Percentiles rank a stretch among this genome's conserved stretches.
phyloP scores from a whole-genome alignment of 495 filamentous ascomycete species.

The Amniculicola lignicola region DNA sequence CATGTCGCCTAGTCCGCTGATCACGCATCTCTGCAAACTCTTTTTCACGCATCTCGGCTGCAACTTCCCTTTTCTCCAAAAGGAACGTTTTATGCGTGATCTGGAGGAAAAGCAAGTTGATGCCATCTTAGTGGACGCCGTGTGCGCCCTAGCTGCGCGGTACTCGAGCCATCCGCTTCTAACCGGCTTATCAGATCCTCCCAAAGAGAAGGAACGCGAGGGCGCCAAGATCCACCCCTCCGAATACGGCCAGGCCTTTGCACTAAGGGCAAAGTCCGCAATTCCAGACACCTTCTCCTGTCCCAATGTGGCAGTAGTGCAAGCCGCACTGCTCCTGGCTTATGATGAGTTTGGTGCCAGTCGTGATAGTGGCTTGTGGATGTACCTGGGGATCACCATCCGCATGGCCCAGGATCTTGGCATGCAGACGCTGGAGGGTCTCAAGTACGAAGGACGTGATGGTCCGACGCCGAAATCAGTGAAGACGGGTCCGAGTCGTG shows the following conservation, averaged over 20 bases:
- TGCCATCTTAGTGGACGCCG: constrained; percentile 79
- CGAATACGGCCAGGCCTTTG: constrained; percentile 68
- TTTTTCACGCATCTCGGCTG: constrained; percentile 78
- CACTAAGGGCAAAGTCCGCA: constrained; percentile 49
- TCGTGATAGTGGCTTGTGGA: constrained; percentile 84
- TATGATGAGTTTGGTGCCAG: constrained; percentile 85
- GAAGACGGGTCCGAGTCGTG: constrained; percentile 47
- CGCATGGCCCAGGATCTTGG: constrained; percentile 84
- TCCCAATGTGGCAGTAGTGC: constrained; percentile 73
- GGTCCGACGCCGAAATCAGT: constrained; percentile 54
- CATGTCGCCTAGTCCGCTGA: constrained; percentile 64
- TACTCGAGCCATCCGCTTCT: constrained; percentile 70
- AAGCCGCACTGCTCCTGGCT: constrained; percentile 74
- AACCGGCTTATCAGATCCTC: constrained; percentile 43
- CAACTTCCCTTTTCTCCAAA: constrained; percentile 76
- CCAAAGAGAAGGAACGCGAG: constrained; percentile 46
- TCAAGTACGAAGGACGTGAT: constrained; percentile 61
- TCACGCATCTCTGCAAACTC: constrained; percentile 68
- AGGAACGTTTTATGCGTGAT: constrained; percentile 63
- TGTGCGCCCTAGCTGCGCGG: constrained; percentile 76
- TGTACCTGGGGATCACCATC: constrained; percentile 82
- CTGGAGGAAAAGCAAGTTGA: constrained; percentile 76
- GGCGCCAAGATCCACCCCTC: constrained; percentile 41
- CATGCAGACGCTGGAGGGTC: constrained; percentile 71
- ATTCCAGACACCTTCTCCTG: constrained; percentile 74